Base-by-base conservation (phyloP, 306 rosid species). In the Corylus avellana region DNA sequence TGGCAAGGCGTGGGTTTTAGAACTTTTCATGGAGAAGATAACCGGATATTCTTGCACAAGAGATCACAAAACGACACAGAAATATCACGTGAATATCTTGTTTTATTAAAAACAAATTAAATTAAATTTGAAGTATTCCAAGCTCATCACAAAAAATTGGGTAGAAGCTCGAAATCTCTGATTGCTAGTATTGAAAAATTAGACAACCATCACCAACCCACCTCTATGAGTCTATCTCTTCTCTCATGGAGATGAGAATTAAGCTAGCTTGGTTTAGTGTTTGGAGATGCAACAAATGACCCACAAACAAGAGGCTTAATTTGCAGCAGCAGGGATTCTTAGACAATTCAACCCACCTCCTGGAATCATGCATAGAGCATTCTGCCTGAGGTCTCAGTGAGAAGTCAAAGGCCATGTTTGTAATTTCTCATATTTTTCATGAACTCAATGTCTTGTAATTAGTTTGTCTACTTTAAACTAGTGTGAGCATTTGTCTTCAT, bases 321-420 rank as follows among this genome's bases (percentile, higher is more conserved):
- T 85, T 39, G 88, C 92, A 32, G 88, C 92, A 22, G 90, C 77
- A 12, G 98, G 99, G 72, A 93, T 86, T 84, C 98, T 88, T 83
- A 95, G 77, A 83, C 99, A 95, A 72, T 79, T 96, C 59, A 93
- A 77, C 69, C 93, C 86, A 58, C 93, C 93, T 12, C 94, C 97
- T n/a, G 99, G 99, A 74, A 93, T 86, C 50, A 83, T 56, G 35
- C 35, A 32, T 32, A 32, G 35, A 32, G 35, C 35, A 32, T 32
- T 32, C 35, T 32, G 35, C 3, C 35, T 32, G 35, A 32, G 35
- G 35, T 32, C 35, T 32, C 35, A 32, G 35, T 32, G 35, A 32
- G 2, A 32, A 32, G 35, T 32, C 35, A 32, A 32, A 32, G 35
- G 0, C 35, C 35, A 32, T 32, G 35, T 32, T 32, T 32, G 35